These are phyloP conservation scores for Trametopsis cervina DNA, from an alignment of 768 basidiomycete species.

Conservation along the genomic window DNA sequence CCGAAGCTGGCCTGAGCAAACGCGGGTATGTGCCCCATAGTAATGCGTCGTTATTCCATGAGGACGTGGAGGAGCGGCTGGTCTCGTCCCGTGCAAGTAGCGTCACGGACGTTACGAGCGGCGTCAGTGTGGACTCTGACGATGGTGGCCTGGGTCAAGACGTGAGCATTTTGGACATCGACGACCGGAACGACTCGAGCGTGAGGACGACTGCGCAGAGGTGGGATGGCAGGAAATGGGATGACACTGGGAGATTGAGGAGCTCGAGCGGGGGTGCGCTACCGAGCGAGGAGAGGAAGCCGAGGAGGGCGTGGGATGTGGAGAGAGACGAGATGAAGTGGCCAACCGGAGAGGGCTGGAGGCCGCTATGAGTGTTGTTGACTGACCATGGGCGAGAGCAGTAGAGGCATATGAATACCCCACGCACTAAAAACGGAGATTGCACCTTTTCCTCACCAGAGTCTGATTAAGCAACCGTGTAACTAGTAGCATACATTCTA, in stretches of 20 bases:
- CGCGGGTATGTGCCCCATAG: slow-evolving; percentile 48
- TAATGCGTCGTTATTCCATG: slow-evolving; percentile 23
- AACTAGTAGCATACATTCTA: no score
- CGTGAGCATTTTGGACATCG: slow-evolving; percentile 28
- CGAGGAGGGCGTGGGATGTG: slow-evolving; percentile 10
- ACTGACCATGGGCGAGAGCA: no score
- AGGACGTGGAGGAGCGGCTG: slow-evolving; percentile 32
- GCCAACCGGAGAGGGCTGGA: slow-evolving; percentile 55
- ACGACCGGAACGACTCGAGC: slow-evolving; percentile 17
- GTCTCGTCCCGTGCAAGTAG: slow-evolving; percentile 30
- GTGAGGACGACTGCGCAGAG: slow-evolving; percentile 6
- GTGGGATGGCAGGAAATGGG: slow-evolving; percentile 1
- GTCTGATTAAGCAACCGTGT: no score
- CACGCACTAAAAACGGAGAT: no score
- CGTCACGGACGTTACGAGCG: slow-evolving; percentile 9
- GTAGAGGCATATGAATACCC: no score
- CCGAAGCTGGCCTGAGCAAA: slow-evolving; percentile 58
- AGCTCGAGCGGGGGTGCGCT: slow-evolving; percentile 1
- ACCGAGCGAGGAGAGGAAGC: slow-evolving; percentile 7
- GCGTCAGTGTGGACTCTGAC: slow-evolving; percentile 5
- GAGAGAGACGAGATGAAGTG: slow-evolving; percentile 54
- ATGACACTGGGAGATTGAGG: not conserved
- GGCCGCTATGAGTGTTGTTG: slow-evolving; percentile 28
- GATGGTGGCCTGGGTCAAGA: slow-evolving; percentile 11
- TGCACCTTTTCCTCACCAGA: no score